Base-by-base conservation (phyloP, 305 asterid species). In the Striga hermonthica region DNA sequence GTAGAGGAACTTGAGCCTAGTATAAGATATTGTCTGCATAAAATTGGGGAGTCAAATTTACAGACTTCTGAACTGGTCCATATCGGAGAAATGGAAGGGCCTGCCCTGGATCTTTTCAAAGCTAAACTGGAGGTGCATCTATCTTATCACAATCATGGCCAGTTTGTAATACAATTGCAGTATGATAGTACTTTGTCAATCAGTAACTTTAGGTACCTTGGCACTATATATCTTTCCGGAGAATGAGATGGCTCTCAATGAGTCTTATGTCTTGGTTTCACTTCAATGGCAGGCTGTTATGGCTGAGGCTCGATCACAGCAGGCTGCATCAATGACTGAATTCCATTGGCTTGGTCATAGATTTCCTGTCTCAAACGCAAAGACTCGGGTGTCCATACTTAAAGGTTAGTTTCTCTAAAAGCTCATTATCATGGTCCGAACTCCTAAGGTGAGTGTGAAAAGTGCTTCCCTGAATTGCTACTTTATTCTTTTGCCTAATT, bases 271-370 rank as follows among this genome's bases (percentile, higher is more conserved):
- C 45, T 77, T 80, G 69, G 62, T 56, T 76, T 57, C 35, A 70
- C 70, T 69, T 68, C 60, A 60, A 67, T 72, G 69, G 70, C 81
- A 92, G 97, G 97, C 98, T 82, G 97, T 77, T 74, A 86, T 87
- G 95, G 86, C 96, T 55, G 97, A 92, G 79, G 97, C 94, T 77
- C 93, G 98, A 74, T 86, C 97, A 55, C 98, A 92, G 83, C 97
- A 88, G 75, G 98, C 97, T 56, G 91, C 95, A 73, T 90, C 97
- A 10, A 82, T 92, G 96, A 90, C 95, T 72, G 96, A 89, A 75
- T 92, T 92, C 64, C 64, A 78, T 70, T 92, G 96, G 94, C 98
- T 90, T 70, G 96, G 96, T 63, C 91, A 83, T 57, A 79, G 77
- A 62, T 90, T 87, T 80, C 97, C 98, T 63, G 74, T 92, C 63